Base-by-base conservation (phyloP, 352 stramenopile genomes). In the Phytophthora fragariae region DNA sequence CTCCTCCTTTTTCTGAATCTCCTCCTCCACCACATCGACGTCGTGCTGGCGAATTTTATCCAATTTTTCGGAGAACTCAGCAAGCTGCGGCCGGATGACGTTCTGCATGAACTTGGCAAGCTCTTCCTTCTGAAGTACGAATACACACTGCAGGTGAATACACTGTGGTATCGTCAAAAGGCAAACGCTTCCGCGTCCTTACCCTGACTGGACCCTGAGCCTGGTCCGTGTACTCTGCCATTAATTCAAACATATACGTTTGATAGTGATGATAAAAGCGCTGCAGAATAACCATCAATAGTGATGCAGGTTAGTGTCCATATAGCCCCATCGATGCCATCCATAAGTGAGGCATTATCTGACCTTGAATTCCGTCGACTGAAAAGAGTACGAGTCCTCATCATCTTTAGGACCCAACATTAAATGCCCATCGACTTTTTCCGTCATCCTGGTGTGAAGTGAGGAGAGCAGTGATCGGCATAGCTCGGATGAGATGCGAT, bases 211-310 rank as follows among this genome's bases (percentile, higher is more conserved):
- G 84, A 8, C 88, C 86, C 47, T 84, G 79, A 6, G 85, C 88
- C 50, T 84, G 82, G 21, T 92, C 84, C 4, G 85, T 91, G 71
- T 91, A 95, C 53, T 85, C 71, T 11, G 81, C 79, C 73, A 95
- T 92, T 29, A 95, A 53, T 31, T 93, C 82, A 56, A 89, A 86
- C 39, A 95, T 54, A 62, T 86, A 80, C 6, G 73, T 70, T 74
- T 95, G 88, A 49, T 93, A 95, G 50, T 89, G 74, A 54, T 88
- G 79, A 60, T 90, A 93, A 62, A 95, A 95, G 24, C 84, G 78
- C 88, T 95, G 46, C 10, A 41, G 54, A 68, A 57, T 27, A 27
- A 27, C 24, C 0, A 27, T 27, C 24, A 11, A 49, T 33, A 67
- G 9, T 44, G 41, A 62, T 49, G 52, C 24, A 27, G 14, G 19